phyloP scores from a whole-genome alignment of 208 protist species.

The Crithidia sp. region DNA sequence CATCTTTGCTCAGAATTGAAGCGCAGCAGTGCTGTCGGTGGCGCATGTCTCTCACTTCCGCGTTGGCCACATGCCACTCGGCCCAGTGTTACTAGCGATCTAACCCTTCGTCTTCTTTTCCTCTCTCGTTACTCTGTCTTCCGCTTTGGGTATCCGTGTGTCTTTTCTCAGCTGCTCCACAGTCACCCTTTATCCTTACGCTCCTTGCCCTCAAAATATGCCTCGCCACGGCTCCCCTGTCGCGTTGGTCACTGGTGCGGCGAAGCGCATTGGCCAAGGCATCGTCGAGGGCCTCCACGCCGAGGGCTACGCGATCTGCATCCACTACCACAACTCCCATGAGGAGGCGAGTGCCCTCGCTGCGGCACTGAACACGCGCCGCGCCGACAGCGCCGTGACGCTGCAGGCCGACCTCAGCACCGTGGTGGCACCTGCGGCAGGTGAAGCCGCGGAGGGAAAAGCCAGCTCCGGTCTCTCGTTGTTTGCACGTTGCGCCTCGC shows the following conservation, averaged over 20 bases:
- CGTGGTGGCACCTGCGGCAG: neutral
- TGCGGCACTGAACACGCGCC: slow-evolving; percentile 49
- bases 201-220: neutral
- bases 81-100: too few species aligned
- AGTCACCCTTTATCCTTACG: too few species aligned
- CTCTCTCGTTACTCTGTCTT: too few species aligned
- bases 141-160: too few species aligned
- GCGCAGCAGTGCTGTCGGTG: too few species aligned
- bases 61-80: too few species aligned
- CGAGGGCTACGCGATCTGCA: slow-evolving; percentile 54
- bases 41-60: too few species aligned
- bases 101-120: too few species aligned
- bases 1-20: too few species aligned
- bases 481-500: slow-evolving; percentile 34
- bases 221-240: slow-evolving; percentile 34
- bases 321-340: slow-evolving; percentile 60
- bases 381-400: slow-evolving; percentile 43
- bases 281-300: slow-evolving; percentile 54
- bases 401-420: slow-evolving; percentile 34
- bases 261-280: slow-evolving; percentile 56
- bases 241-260: slow-evolving; percentile 65
- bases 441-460: neutral
- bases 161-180: too few species aligned
- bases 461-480: slow-evolving; percentile 16
- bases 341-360: slow-evolving; percentile 46